Base-by-base conservation (phyloP, 164 flowering plant species). In the Chimonanthus praecox region DNA sequence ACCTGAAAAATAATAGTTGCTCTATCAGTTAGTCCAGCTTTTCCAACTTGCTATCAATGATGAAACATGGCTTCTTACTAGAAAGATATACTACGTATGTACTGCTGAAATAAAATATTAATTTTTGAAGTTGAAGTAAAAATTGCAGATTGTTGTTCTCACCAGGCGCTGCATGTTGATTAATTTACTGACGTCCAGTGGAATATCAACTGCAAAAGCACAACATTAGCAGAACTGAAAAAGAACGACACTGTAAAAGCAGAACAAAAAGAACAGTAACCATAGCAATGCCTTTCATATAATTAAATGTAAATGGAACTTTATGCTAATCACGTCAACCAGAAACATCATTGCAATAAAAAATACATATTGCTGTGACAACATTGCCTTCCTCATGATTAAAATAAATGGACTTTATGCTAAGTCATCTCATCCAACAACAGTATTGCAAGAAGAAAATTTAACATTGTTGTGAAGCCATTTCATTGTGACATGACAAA, bases 111-210 rank as follows among this genome's bases (percentile, higher is more conserved):
- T 33, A 33, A 33, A 33, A 33, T 33, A 33, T 21, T 9, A 18
- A 63, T 18, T 10, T 44, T 60, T 47, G 18, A 68, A 47, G 10
- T 43, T 6, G 11, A 2, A 71, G 6, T 9, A 2, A 71, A 18
- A 16, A 15, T 54, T 46, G 47, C 7, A 58, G 45, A 44, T 46
- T 9, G 6, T 67, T 49, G 33, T 49, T 74, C 94, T 83, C 83
- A 95, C 99, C 92, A 95, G 78, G 58, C 97, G 92, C 80, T 95
- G 99, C 87, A 91, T 82, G 86, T 93, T 93, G 75, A 79, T 78
- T 70, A 95, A 85, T 79, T 88, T 90, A 88, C 82, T 81, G 75
- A 95, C 86, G 58, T 86, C 99, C 85, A 84, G 72, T 16, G 99
- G 98, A 84, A 95, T 78, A 13, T 90, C 93, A 89, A 87, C 99